A percentile compares a stretch with the other conserved stretches of the same genome.
Conservation (phyloP, 192 early-diverging fungal species). For the Phlyctochytrium planicorne region DNA sequence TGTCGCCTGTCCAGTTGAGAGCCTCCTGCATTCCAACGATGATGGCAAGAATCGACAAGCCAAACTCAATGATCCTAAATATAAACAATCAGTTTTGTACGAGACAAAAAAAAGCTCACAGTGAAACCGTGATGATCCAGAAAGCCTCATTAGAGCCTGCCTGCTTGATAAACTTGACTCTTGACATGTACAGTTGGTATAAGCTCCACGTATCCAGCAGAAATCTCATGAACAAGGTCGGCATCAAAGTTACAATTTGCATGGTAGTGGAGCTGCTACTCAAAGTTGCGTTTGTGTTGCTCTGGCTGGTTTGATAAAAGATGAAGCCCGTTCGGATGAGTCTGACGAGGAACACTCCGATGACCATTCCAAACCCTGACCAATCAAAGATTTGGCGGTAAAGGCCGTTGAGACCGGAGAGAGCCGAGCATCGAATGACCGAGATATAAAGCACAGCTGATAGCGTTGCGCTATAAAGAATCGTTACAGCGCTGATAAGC, state of each 20-base stretch:
- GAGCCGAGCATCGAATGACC: not conserved
- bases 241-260: constrained; percentile 9
- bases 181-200: not conserved
- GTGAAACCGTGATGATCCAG: not conserved
- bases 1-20: constrained; percentile 1
- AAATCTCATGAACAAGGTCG: constrained; percentile 4
- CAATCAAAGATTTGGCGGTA: not conserved
- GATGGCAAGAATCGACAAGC: constrained; percentile 11
- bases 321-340: constrained; percentile 3
- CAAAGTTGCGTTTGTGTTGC: not conserved
- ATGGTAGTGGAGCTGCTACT: not conserved
- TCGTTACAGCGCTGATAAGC: constrained; percentile 1
- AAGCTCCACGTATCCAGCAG: constrained; percentile 1
- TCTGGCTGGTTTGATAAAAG: constrained; percentile 2
- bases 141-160: constrained; percentile 12
- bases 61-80: constrained; percentile 8
- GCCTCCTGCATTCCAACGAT: constrained; percentile 12
- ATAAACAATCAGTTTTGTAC: no score
- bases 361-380: not conserved
- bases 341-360: constrained; percentile 4
- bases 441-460: constrained; percentile 4
- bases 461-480: constrained; percentile 10
- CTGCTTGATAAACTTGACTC: not conserved
- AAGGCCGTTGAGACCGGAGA: not conserved
- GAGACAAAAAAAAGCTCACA: constrained; percentile 4